Percentiles rank a stretch among this genome's conserved stretches.
These are phyloP conservation scores for Exophiala xenobiotica DNA, from an alignment of 2,329 filamentous ascomycete genomes.

Conservation along the genomic window DNA sequence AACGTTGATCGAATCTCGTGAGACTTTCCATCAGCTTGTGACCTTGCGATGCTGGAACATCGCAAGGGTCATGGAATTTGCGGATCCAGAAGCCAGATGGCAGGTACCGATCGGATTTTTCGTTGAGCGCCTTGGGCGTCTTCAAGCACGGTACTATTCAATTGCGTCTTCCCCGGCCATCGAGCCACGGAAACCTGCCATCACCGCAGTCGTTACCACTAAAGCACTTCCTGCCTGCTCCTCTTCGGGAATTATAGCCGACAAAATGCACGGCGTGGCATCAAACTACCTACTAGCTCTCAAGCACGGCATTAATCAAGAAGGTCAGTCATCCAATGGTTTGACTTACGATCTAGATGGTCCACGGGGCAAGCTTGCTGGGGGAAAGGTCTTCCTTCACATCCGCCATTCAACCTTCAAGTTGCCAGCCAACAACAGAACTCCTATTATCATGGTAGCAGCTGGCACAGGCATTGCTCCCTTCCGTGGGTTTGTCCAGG, in stretches of 20 bases:
- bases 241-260: too few species aligned
- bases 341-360: constrained; percentile 7
- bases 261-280: constrained; percentile 11
- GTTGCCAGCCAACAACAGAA: constrained; percentile 26
- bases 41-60: constrained; percentile 56
- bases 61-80: constrained; percentile 86
- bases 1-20: neutral
- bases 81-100: constrained; percentile 53
- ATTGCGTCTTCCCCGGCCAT: constrained; percentile 20
- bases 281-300: constrained; percentile 16
- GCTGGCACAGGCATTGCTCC: constrained; percentile 33
- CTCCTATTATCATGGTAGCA: constrained; percentile 32
- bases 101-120: constrained; percentile 23
- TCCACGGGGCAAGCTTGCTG: constrained; percentile 1
- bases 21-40: neutral
- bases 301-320: neutral
- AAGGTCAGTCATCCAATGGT: neutral
- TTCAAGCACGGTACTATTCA: constrained; percentile 25
- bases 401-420: constrained; percentile 26
- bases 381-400: neutral
- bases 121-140: constrained; percentile 23
- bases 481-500: constrained; percentile 30
- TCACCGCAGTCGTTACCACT: constrained; percentile 22
- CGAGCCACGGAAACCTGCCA: constrained; percentile 10
- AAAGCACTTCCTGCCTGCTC: too few species aligned